Evolutionary conservation across 2,329 filamentous ascomycete species (phyloP).

Genomic region (Dryadomyces sulphureus): DNA sequence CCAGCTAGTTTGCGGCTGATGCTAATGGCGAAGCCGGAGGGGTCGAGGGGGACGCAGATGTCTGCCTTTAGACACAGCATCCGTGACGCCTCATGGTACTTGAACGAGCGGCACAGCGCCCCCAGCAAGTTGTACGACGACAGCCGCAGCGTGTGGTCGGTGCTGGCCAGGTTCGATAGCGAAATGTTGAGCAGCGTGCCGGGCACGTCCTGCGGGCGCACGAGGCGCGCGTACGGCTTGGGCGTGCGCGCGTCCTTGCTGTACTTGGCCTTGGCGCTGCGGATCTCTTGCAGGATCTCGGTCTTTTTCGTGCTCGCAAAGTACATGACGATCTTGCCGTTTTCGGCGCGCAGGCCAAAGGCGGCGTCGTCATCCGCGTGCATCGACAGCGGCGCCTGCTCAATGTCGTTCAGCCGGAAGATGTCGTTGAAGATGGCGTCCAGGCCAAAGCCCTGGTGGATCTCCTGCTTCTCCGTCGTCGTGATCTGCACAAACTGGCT

Average conservation of each 20-base stretch:
- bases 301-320: constrained; percentile 51
- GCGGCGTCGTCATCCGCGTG: constrained; percentile 51
- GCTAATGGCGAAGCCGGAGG: constrained; percentile 48
- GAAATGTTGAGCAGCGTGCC: constrained; percentile 55
- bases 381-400: constrained; percentile 50
- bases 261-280: constrained; percentile 47
- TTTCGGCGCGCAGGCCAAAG: constrained; percentile 53
- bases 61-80: constrained; percentile 51
- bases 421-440: constrained; percentile 55
- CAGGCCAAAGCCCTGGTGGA: constrained; percentile 45
- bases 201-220: constrained; percentile 55
- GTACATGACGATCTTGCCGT: constrained; percentile 57
- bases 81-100: constrained; percentile 46
- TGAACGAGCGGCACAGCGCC: constrained; percentile 52
- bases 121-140: constrained; percentile 55
- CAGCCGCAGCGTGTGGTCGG: constrained; percentile 42
- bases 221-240: constrained; percentile 49
- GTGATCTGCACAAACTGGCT: constrained; percentile 57
- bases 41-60: constrained; percentile 46
- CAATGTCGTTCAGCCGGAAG: constrained; percentile 51
- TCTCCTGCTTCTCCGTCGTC: constrained; percentile 53
- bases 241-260: constrained; percentile 45
- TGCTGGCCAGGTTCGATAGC: constrained; percentile 49
- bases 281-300: constrained; percentile 49
- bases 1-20: constrained; percentile 49